phyloP scores from a whole-genome alignment of 2,329 filamentous ascomycete genomes.

The Penicillium paneum region DNA sequence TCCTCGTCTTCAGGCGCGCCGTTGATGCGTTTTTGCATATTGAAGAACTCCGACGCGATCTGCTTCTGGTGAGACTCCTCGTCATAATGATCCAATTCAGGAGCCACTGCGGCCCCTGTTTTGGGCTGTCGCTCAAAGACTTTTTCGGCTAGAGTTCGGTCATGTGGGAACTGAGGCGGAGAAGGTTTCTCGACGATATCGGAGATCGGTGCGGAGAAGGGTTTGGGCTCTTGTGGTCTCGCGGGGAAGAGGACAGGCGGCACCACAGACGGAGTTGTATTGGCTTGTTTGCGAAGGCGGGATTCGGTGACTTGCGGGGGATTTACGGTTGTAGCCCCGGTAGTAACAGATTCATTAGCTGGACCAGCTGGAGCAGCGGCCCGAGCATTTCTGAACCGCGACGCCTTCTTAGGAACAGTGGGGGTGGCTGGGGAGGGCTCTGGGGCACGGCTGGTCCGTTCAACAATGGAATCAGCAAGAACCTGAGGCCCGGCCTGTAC shows the following conservation, averaged over 20 bases:
- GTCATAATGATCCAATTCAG: slow-evolving; percentile 66
- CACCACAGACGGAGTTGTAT: slow-evolving; percentile 21
- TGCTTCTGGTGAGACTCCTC: slow-evolving; percentile 70
- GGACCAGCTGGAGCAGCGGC: slow-evolving; percentile 14
- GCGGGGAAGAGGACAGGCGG: slow-evolving; percentile 39
- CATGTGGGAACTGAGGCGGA: slow-evolving; percentile 39
- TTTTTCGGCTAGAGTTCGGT: slow-evolving; percentile 57
- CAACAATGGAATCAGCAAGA: slow-evolving; percentile 45
- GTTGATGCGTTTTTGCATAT: slow-evolving; percentile 76
- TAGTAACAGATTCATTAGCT: slow-evolving; percentile 1
- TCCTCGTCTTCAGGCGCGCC: slow-evolving; percentile 67
- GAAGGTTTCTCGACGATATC: slow-evolving; percentile 20
- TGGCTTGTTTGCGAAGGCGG: slow-evolving; percentile 22
- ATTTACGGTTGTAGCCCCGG: slow-evolving; percentile 13
- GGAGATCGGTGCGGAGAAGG: slow-evolving; percentile 38
- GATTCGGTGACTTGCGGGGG: slow-evolving; percentile 19
- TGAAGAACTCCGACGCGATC: slow-evolving; percentile 78
- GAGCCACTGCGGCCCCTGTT: slow-evolving; percentile 32
- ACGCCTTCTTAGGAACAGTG: slow-evolving; percentile 39
- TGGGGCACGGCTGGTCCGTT: slow-evolving; percentile 33
- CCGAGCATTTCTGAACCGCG: slow-evolving; percentile 45
- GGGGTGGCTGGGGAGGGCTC: slow-evolving; percentile 16
- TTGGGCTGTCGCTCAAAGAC: slow-evolving; percentile 52
- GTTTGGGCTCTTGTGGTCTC: slow-evolving; percentile 36
- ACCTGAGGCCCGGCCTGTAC: slow-evolving; percentile 30